Base-by-base conservation (phyloP, 306 rosid species). In the Cicer yamashitae region DNA sequence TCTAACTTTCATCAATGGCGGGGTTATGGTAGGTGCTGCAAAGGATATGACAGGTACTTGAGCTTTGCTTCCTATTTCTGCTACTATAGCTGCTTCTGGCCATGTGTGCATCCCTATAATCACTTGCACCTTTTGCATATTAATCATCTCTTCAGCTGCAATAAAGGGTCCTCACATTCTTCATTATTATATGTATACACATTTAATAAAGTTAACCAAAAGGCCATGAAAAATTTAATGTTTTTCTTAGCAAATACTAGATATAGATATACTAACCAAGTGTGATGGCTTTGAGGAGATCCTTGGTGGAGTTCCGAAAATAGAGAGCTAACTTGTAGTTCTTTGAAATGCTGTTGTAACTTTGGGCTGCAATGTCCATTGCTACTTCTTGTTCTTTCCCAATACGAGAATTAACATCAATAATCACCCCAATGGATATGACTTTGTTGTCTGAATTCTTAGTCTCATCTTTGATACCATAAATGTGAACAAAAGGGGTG, bases 61-160 rank as follows among this genome's bases (percentile, higher is more conserved):
- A 79, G 84, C 25, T 82, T 54, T 68, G 47, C 50, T 69, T 78
- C 89, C 91, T 65, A 87, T 48, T 79, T 82, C 88, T 13, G 90
- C 94, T 48, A 85, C 84, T 10, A 82, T 78, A 73, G 81, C 69
- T 69, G 87, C 87, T 82, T 87, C 89, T 67, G 65, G 58, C 94
- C 94, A 89, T 58, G 78, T 76, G 12, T 83, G 87, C 86, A 82
- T 83, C 76, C 94, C 94, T 57, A 89, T 76, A 59, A 89, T 73
- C 47, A 76, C 86, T 69, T 85, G 38, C 46, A 84, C 85, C 18
- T 73, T 82, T 50, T 84, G 72, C 38, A 30, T 57, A 56, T 76
- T 62, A 53, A 85, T 85, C 79, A 87, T 60, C 37, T 86, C 78
- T 80, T 86, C 79, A 62, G 83, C 94, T 87, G 80, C 86, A 77